Conservation (phyloP, 73 alveolate species). For the Stentor coeruleus region DNA sequence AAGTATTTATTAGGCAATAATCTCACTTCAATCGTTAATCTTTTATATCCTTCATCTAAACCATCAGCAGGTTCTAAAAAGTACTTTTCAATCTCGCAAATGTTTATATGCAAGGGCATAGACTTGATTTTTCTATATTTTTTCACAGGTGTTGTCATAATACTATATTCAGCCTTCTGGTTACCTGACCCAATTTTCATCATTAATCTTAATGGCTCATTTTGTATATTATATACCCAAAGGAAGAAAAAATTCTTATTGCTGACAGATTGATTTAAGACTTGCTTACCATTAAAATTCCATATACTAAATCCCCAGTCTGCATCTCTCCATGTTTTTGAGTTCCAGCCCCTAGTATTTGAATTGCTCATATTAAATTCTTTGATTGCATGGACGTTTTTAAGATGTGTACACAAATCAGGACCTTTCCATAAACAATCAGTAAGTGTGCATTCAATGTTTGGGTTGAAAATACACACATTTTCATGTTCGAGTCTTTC, state of each 20-base stretch:
- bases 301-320: constrained; percentile 14
- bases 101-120: background rate
- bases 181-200: background rate
- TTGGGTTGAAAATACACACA: background rate
- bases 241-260: background rate
- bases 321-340: background rate
- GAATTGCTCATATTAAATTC: background rate
- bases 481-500: background rate
- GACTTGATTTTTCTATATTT: background rate
- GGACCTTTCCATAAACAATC: too few relatives aligned
- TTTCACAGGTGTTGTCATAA: background rate
- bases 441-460: background rate
- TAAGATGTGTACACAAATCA: background rate
- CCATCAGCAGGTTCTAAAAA: constrained; percentile 12
- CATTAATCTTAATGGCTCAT: background rate
- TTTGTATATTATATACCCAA: background rate
- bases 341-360: background rate
- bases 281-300: background rate
- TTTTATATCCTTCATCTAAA: background rate
- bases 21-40: background rate
- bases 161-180: background rate
- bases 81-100: background rate
- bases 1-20: too few relatives aligned
- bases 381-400: background rate
- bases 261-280: background rate